phyloP scores from a whole-genome alignment of 169 alveolate genomes.

The Perkinsus marinus region DNA sequence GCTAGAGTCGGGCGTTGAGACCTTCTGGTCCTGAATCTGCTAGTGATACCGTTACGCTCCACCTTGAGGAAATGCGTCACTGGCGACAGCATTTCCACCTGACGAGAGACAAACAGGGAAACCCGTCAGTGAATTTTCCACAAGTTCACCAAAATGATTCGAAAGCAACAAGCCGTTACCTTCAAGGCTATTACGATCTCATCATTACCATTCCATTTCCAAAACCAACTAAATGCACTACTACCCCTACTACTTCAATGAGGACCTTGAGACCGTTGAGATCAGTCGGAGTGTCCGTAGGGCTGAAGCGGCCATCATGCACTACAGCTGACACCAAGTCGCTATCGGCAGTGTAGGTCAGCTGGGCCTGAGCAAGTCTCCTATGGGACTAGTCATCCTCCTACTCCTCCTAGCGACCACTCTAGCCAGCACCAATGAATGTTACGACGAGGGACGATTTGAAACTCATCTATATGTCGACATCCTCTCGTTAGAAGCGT shows the following conservation, averaged over 20 bases:
- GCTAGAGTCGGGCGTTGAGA: neutral
- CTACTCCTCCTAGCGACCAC: no score
- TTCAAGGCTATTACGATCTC: no score
- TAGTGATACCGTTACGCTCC: neutral
- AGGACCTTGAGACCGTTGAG: neutral
- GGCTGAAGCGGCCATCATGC: neutral
- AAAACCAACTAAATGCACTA: no score
- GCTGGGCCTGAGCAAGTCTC: neutral
- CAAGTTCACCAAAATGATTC: no score
- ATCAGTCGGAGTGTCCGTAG: neutral
- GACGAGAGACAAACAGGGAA: neutral
- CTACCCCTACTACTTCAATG: neutral
- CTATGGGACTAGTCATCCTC: no score
- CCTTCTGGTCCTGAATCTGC: neutral
- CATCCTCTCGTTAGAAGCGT: no score
- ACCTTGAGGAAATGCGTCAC: neutral
- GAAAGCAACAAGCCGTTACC: no score
- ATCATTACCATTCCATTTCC: no score
- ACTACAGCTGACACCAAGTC: neutral
- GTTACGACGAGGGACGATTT: no score
- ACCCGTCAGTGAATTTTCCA: no score
- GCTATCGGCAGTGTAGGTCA: neutral
- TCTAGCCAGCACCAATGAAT: no score
- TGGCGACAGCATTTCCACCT: neutral
- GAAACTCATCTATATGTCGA: no score